Evolutionary conservation across 306 rosid species (phyloP).

Genomic region (Cucurbita maxima): DNA sequence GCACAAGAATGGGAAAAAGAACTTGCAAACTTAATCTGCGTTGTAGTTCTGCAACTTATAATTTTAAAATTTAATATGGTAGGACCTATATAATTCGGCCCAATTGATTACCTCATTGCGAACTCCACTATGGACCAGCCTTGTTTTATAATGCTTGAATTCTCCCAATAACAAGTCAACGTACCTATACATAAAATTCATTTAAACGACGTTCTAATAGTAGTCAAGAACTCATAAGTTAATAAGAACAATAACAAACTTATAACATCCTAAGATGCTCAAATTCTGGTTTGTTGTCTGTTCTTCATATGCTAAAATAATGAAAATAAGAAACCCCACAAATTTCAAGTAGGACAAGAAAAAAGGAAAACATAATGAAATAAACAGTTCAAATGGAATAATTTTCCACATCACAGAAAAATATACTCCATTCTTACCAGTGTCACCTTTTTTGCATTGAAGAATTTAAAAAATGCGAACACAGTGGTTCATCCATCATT

Average conservation of each 20-base stretch:
- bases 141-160: conserved; percentile 95
- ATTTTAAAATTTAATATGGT: background rate
- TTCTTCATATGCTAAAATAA: background rate
- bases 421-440: background rate
- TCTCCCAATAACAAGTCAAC: conserved; percentile 95
- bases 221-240: background rate
- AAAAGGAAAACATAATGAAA: background rate
- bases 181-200: conserved; percentile 44
- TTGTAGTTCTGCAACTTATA: background rate
- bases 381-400: background rate
- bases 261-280: background rate
- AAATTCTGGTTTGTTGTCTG: background rate
- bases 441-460: background rate
- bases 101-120: conserved; percentile 62
- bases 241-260: background rate
- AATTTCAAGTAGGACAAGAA: background rate
- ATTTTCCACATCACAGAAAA: background rate
- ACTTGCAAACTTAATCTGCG: background rate
- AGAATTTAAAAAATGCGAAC: background rate
- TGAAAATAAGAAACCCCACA: background rate
- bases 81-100: background rate
- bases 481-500: background rate
- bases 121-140: conserved; percentile 78
- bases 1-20: background rate
- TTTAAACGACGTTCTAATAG: conserved; percentile 15